These are phyloP conservation scores for Parathielavia hyrcaniae DNA, from an alignment of 495 filamentous ascomycete species.

Conservation along the genomic window DNA sequence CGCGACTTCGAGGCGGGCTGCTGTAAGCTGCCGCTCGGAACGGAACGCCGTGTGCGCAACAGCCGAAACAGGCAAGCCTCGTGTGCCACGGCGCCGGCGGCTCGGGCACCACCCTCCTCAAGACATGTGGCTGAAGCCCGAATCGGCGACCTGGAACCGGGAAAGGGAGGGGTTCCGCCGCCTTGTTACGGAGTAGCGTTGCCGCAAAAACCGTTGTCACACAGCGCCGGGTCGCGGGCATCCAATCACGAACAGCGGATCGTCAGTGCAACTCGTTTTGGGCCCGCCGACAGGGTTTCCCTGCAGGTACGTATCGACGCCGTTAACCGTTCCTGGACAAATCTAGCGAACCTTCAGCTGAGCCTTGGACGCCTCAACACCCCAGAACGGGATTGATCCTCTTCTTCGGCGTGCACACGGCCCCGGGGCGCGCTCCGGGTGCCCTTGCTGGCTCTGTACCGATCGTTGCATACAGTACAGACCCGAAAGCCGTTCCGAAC, in stretches of 20 bases:
- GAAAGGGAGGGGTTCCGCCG: constrained; percentile 29
- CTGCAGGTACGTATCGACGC: constrained; percentile 3
- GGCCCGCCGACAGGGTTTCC: constrained; percentile 5
- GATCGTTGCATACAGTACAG: no score
- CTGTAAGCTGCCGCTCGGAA: background rate
- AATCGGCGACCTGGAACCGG: constrained; percentile 34
- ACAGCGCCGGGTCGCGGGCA: constrained; percentile 33
- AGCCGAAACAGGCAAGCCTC: constrained; percentile 9
- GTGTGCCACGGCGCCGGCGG: constrained; percentile 20
- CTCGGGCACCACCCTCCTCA: constrained; percentile 30
- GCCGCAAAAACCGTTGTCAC: constrained; percentile 39
- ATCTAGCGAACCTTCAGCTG: constrained; percentile 36
- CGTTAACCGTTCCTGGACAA: constrained; percentile 30
- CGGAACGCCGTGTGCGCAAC: constrained; percentile 2
- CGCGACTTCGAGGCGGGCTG: background rate
- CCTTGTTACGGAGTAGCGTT: constrained; percentile 25
- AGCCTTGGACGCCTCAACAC: constrained; percentile 26
- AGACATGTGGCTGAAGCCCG: constrained; percentile 37
- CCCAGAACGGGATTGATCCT: constrained; percentile 21
- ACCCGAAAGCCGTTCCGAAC: no score
- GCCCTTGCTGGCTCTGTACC: no score
- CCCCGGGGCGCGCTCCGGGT: no score
- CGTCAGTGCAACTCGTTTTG: constrained; percentile 28
- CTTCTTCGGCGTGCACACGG: no score
- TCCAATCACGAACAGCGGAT: constrained; percentile 26